A percentile compares a stretch with the other conserved stretches of the same genome.
phyloP scores from a whole-genome alignment of 176 grass and related monocot genomes.

The Pharus latifolius region DNA sequence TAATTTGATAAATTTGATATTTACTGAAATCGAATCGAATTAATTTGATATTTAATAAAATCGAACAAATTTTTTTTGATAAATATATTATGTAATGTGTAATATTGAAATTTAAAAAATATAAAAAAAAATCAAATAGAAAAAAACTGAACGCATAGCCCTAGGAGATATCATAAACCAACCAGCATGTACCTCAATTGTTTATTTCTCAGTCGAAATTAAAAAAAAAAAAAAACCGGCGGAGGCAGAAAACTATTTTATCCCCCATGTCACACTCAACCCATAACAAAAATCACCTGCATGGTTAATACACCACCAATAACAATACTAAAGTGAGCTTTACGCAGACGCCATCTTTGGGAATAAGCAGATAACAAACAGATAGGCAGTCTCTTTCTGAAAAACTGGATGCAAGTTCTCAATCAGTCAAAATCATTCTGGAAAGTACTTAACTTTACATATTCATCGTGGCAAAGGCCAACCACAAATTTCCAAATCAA shows the following conservation, averaged over 20 bases:
- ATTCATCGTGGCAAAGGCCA: background rate
- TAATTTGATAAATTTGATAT: no score
- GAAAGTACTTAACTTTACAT: constrained; percentile 1
- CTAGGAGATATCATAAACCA: background rate
- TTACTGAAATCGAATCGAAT: no score
- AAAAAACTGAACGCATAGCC: background rate
- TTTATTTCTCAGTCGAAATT: background rate
- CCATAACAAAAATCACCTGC: background rate
- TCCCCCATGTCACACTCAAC: background rate
- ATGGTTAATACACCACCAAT: background rate
- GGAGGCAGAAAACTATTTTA: background rate
- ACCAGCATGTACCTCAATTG: background rate
- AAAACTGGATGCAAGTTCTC: constrained; percentile 11
- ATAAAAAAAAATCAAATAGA: background rate
- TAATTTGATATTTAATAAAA: no score
- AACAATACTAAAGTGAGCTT: background rate
- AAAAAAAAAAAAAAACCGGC: background rate
- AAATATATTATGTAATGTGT: no score
- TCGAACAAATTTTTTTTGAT: no score
- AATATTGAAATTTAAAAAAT: background rate
- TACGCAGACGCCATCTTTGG: constrained; percentile 11
- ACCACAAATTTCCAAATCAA: constrained; percentile 18
- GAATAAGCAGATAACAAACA: background rate
- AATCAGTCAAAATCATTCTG: background rate
- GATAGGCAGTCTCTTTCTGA: constrained; percentile 5